Evolutionary conservation across 2,329 filamentous ascomycete species (phyloP).

Genomic region (Colletotrichum trifolii): DNA sequence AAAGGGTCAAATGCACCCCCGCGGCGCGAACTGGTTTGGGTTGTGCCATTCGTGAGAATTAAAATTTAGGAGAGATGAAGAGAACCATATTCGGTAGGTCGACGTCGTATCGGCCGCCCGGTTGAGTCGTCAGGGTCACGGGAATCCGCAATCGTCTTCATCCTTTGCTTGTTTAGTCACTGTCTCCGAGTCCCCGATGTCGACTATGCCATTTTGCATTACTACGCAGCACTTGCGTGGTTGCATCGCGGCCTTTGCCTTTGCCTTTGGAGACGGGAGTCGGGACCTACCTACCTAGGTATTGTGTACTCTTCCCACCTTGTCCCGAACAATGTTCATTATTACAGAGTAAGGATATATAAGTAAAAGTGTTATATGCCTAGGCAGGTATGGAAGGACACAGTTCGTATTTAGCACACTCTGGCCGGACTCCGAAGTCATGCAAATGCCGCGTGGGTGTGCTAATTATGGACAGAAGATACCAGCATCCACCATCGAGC

Average conservation of each 20-base stretch:
- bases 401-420: slow-evolving; percentile 10
- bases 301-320: not conserved
- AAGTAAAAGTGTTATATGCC: not conserved
- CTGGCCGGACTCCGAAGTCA: slow-evolving; percentile 26
- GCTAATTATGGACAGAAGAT: slow-evolving; percentile 23
- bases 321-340: slow-evolving; percentile 1
- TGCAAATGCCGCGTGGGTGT: slow-evolving; percentile 11
- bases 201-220: too few relatives aligned
- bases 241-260: too few relatives aligned
- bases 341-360: not conserved
- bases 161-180: slow-evolving; percentile 3
- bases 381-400: too few relatives aligned
- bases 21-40: slow-evolving; percentile 30
- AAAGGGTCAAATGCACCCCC: slow-evolving; percentile 10
- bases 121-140: slow-evolving; percentile 11
- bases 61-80: slow-evolving; percentile 29
- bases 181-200: too few relatives aligned
- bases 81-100: slow-evolving; percentile 18
- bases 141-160: slow-evolving; percentile 12
- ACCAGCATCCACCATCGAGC: too few relatives aligned
- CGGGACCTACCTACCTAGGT: too few relatives aligned
- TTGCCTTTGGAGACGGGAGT: too few relatives aligned
- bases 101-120: slow-evolving; percentile 21
- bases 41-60: slow-evolving; percentile 24
- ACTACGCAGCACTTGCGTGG: too few relatives aligned